A percentile compares a stretch with the other conserved stretches of the same genome.
phyloP scores from a whole-genome alignment of 192 early-diverging fungal species.

The Coemansia sp. region DNA sequence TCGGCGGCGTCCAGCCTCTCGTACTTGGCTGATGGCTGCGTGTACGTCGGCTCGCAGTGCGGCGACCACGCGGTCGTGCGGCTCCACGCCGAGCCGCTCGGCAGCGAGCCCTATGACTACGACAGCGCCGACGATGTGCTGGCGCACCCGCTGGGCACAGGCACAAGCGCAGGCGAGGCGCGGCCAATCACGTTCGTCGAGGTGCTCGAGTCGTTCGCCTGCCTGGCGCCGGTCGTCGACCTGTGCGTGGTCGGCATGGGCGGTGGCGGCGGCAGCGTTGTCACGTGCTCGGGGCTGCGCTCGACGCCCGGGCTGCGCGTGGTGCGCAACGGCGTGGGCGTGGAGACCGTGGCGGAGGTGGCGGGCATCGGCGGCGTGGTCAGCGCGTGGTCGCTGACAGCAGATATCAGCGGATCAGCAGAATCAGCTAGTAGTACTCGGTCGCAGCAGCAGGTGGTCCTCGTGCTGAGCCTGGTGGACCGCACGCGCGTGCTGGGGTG shows the following conservation, averaged over 20 bases:
- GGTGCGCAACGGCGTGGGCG: conserved; percentile 88
- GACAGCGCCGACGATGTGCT: not conserved
- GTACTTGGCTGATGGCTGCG: conserved; percentile 67
- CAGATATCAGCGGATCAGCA: conserved; percentile 10
- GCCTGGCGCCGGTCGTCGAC: conserved; percentile 84
- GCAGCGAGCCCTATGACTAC: not conserved
- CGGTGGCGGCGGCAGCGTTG: conserved; percentile 63
- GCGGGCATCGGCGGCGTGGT: conserved; percentile 70
- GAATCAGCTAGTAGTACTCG: conserved; percentile 23
- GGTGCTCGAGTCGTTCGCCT: conserved; percentile 64
- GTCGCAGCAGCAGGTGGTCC: conserved; percentile 19
- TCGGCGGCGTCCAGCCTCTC: conserved; percentile 65
- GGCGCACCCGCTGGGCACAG: conserved; percentile 7
- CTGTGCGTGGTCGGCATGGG: conserved; percentile 83
- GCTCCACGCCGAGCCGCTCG: conserved; percentile 58
- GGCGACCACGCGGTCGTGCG: conserved; percentile 83
- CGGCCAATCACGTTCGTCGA: conserved; percentile 58
- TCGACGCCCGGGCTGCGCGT: conserved; percentile 78
- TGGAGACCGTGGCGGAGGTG: conserved; percentile 65
- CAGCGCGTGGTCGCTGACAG: conserved; percentile 72
- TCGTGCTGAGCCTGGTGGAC: conserved; percentile 26
- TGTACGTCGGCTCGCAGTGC: conserved; percentile 85
- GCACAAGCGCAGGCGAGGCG: not conserved
- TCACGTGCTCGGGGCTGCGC: conserved; percentile 83
- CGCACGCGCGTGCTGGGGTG: conserved; percentile 40